Base-by-base conservation (phyloP, 169 alveolate genomes). In the Plasmodium yoelii region DNA sequence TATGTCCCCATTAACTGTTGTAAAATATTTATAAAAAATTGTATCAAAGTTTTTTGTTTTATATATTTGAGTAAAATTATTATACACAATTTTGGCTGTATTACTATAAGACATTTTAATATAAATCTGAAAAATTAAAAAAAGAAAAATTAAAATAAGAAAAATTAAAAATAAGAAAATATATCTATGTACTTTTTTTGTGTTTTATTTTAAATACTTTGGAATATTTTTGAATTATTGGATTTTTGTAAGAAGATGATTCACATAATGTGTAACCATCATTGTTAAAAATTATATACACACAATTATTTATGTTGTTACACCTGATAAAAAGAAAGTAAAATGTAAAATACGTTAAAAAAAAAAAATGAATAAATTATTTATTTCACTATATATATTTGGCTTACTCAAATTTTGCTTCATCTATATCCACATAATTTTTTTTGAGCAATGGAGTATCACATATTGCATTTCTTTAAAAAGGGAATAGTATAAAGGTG, bases 81-180 rank as follows among this genome's bases (percentile, higher is more conserved):
- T 34, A 34, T 34, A 34, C 42, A 34, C 42, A 34, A 34, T 34
- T 34, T 34, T 34, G 42, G 6, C 7, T 34, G 7, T 34, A 34
- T 67, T 67, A 86, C 91, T 86, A 87, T 68, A 70, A 70, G 87
- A 86, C 87, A 86, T 86, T 59, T 86, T 86, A 34, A 86, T 70
- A 49, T 86, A 86, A 56, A 86, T 86, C 91, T 86, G 67, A 70
- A 42, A 63, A 72, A 61, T 15, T 15, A 12, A n/a, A 74, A 63
- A 49, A 53, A 42, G 49, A 26, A n/a, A n/a, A n/a, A n/a, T n/a
- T n/a, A n/a, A n/a, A n/a, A n/a, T n/a, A n/a, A n/a, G 67, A 70
- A 42, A 63, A 72, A 61, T 22, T 22, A 57, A 71, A 69, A 60
- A 49, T 8, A 22, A 64, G 13, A 34, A 34, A 77, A 57, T 10